Percentiles rank a stretch among this genome's conserved stretches.
Conservation (phyloP, 1,284 basidiomycete species). For the Cryptococcus hybrid region DNA sequence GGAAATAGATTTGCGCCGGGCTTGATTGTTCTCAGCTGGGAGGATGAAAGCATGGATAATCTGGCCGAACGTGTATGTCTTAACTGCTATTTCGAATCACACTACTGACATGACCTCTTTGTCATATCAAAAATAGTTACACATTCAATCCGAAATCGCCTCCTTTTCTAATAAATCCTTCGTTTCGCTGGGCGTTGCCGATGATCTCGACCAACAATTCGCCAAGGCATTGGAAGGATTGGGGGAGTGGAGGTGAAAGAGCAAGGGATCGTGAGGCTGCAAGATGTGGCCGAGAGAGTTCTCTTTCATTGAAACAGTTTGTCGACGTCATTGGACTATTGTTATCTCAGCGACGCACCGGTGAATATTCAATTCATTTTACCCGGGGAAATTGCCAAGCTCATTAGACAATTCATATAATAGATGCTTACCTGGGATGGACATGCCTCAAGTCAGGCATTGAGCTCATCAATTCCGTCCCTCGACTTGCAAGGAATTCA, state of each 20-base stretch:
- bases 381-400: too few relatives aligned
- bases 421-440: constrained; percentile 4
- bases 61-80: constrained; percentile 13
- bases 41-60: constrained; percentile 33
- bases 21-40: constrained; percentile 41
- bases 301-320: constrained; percentile 17
- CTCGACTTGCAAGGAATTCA: neutral
- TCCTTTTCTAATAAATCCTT: constrained; percentile 23
- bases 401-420: neutral
- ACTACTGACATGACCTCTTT: too few relatives aligned
- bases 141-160: constrained; percentile 19
- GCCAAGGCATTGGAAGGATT: constrained; percentile 13
- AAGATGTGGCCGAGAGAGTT: constrained; percentile 11
- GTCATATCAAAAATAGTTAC: constrained; percentile 6
- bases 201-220: constrained; percentile 33
- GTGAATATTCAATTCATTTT: constrained; percentile 3
- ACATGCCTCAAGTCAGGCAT: constrained; percentile 11
- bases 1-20: constrained; percentile 22
- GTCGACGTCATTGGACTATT: constrained; percentile 12
- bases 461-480: constrained; percentile 11
- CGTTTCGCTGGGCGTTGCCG: constrained; percentile 25
- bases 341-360: constrained; percentile 1
- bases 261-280: constrained; percentile 19
- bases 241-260: constrained; percentile 16
- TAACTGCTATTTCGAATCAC: too few relatives aligned